Conservation (phyloP, 768 basidiomycete genomes). For the Tylopilus vinaceipallidus region DNA sequence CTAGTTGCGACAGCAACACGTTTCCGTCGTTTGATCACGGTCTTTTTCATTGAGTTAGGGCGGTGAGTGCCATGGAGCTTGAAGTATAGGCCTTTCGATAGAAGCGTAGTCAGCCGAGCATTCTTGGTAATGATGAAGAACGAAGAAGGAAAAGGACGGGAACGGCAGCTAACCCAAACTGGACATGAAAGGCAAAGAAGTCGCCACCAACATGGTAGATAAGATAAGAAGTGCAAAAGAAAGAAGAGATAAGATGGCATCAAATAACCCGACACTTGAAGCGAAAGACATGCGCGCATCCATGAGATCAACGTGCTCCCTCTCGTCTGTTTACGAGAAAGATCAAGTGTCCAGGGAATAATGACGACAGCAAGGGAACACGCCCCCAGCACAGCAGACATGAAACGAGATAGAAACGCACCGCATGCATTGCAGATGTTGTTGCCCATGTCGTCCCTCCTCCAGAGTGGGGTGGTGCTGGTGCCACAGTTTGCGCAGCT, state of each 20-base stretch:
- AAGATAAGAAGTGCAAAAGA: constrained; percentile 26
- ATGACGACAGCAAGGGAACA: constrained; percentile 20
- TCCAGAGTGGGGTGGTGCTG: constrained; percentile 87
- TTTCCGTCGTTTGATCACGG: constrained; percentile 97
- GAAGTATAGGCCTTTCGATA: constrained; percentile 83
- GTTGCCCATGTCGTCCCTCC: constrained; percentile 86
- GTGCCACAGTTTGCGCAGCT: constrained; percentile 89
- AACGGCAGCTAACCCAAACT: neutral
- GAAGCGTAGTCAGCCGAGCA: constrained; percentile 15
- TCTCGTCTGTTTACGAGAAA: constrained; percentile 24
- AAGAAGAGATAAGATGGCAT: constrained; percentile 21
- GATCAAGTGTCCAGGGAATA: neutral
- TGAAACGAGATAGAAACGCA: constrained; percentile 43
- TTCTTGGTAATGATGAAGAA: neutral
- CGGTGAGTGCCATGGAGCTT: constrained; percentile 97
- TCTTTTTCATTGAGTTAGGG: constrained; percentile 98
- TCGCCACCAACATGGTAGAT: constrained; percentile 11
- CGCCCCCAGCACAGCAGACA: constrained; percentile 23
- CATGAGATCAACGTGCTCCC: constrained; percentile 23
- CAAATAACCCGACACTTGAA: constrained; percentile 15
- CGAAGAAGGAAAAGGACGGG: neutral
- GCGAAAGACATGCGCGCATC: constrained; percentile 18
- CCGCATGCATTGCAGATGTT: constrained; percentile 96
- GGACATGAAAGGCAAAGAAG: constrained; percentile 17
- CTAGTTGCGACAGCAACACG: constrained; percentile 85